A percentile compares a stretch with the other conserved stretches of the same genome.
Evolutionary conservation across 495 filamentous ascomycete species (phyloP).

Genomic region (Neurospora sp.): DNA sequence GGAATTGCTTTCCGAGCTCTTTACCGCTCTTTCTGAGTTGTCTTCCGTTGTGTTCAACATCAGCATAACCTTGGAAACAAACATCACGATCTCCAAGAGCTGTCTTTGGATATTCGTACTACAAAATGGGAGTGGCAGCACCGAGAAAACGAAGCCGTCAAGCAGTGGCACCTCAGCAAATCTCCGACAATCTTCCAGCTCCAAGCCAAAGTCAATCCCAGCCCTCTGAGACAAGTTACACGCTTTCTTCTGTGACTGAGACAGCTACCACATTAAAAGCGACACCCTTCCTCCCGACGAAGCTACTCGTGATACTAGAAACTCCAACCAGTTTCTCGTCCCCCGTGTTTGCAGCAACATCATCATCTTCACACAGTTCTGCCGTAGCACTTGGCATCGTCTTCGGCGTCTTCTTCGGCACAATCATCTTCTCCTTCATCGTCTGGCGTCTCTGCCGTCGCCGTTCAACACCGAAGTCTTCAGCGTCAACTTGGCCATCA

Average conservation of each 20-base stretch:
- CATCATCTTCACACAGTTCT: neutral
- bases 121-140: neutral
- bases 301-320: neutral
- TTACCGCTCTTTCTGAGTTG: neutral
- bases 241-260: neutral
- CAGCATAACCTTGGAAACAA: neutral
- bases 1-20: neutral
- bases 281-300: neutral
- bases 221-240: neutral
- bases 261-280: neutral
- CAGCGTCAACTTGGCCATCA: neutral
- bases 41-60: neutral
- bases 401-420: neutral
- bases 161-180: neutral
- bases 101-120: neutral
- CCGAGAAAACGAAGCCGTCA: neutral
- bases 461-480: neutral
- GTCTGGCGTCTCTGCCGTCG: neutral
- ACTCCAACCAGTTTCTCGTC: neutral
- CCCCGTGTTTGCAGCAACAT: neutral
- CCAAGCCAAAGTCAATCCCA: neutral
- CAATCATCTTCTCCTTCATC: neutral
- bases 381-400: neutral
- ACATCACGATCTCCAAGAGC: neutral
- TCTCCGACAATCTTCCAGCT: neutral